phyloP scores from a whole-genome alignment of 306 rosid genomes.

The Medicago arabica region DNA sequence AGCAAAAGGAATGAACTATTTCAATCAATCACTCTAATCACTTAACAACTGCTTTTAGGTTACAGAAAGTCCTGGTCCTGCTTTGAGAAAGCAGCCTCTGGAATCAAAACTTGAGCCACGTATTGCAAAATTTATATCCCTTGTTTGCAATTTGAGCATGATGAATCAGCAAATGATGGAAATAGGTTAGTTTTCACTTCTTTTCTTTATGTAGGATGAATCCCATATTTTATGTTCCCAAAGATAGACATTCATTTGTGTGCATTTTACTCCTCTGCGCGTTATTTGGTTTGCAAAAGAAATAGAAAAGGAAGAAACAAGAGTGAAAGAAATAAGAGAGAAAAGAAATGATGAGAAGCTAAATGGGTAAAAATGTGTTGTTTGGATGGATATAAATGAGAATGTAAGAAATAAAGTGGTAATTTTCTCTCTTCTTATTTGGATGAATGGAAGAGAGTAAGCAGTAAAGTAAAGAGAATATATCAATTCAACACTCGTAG shows the following conservation, averaged over 20 bases:
- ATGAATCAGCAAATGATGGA: constrained; percentile 99
- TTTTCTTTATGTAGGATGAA: constrained; percentile 28
- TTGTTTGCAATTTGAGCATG: constrained; percentile 90
- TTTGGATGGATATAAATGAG: not conserved
- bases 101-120: constrained; percentile 75
- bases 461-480: not conserved
- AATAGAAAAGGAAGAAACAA: not conserved
- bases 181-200: constrained; percentile 66
- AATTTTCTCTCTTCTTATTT: constrained; percentile 1
- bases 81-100: constrained; percentile 62
- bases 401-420: not conserved
- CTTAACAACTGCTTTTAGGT: constrained; percentile 58
- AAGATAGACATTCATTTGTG: constrained; percentile 31
- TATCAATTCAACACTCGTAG: constrained; percentile 1
- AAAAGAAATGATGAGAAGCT: not conserved
- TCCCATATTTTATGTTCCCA: constrained; percentile 38
- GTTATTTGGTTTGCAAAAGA: constrained; percentile 18
- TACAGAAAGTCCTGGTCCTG: constrained; percentile 42
- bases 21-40: constrained; percentile 38
- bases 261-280: not conserved
- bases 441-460: not conserved
- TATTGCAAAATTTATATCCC: constrained; percentile 84
- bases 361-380: not conserved
- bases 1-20: constrained; percentile 3
- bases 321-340: not conserved